A percentile compares a stretch with the other conserved stretches of the same genome.
phyloP scores from a whole-genome alignment of 257 asterid genomes.

The Nicotiana otophora region DNA sequence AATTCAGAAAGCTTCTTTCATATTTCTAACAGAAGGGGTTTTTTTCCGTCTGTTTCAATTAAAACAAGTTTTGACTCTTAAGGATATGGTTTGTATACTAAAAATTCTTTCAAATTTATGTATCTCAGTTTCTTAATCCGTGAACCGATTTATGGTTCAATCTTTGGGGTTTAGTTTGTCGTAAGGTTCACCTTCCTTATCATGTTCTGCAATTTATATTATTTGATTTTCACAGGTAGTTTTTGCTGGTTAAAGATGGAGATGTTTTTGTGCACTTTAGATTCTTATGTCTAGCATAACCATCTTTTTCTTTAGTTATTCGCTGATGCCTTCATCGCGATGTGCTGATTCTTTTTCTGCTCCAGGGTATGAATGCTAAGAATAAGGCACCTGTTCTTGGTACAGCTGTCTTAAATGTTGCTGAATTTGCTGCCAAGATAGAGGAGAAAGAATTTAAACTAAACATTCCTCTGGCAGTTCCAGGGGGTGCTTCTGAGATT shows the following conservation, averaged over 20 bases:
- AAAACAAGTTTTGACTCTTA: no score
- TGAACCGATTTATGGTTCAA: not conserved
- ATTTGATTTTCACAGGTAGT: not conserved
- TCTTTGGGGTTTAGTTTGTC: not conserved
- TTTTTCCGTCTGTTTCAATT: no score
- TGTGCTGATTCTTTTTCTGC: constrained; percentile 7
- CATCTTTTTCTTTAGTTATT: not conserved
- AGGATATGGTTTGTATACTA: not conserved
- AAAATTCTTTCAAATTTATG: not conserved
- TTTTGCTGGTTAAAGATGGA: not conserved
- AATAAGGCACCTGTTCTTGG: constrained; percentile 59
- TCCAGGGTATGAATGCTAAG: constrained; percentile 52
- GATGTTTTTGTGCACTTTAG: not conserved
- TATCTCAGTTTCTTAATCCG: not conserved
- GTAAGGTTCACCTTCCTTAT: not conserved
- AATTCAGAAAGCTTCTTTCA: no score
- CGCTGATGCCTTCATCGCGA: not conserved
- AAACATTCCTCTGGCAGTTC: constrained; percentile 56
- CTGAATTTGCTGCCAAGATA: constrained; percentile 61
- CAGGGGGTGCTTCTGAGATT: constrained; percentile 35
- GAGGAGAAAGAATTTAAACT: constrained; percentile 49
- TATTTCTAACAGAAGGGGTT: no score
- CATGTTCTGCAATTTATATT: not conserved
- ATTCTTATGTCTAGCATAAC: not conserved
- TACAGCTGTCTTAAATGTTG: constrained; percentile 60